A percentile compares a stretch with the other conserved stretches of the same genome.
These are phyloP conservation scores for Flaveria brownii DNA, from an alignment of 129 eudicot species.

Conservation along the genomic window DNA sequence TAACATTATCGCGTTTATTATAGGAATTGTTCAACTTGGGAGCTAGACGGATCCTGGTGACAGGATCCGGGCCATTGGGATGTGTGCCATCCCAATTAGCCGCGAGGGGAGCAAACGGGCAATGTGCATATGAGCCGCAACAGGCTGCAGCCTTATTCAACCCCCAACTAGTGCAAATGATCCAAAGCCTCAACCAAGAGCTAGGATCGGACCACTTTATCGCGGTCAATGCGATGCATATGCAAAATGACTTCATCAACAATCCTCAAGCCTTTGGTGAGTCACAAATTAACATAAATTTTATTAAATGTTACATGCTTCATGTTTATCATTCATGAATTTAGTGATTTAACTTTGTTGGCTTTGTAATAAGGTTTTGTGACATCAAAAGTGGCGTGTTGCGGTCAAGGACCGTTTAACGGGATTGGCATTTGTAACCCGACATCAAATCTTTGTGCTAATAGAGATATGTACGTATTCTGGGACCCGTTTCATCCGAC, in stretches of 20 bases:
- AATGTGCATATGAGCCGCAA: constrained; percentile 69
- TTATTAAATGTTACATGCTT: background rate
- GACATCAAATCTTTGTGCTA: constrained; percentile 48
- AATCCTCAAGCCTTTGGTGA: constrained; percentile 70
- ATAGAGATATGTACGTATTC: constrained; percentile 49
- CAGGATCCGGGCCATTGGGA: constrained; percentile 79
- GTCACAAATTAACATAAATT: constrained; percentile 1
- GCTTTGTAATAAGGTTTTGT: constrained; percentile 46
- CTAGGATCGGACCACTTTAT: constrained; percentile 56
- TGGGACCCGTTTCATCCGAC: constrained; percentile 90
- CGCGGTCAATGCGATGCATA: constrained; percentile 53
- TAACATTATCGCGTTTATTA: background rate
- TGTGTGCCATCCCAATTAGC: constrained; percentile 77
- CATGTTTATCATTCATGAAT: background rate
- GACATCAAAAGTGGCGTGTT: constrained; percentile 75
- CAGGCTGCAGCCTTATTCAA: constrained; percentile 60
- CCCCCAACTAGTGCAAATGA: constrained; percentile 64
- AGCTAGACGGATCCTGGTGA: constrained; percentile 65
- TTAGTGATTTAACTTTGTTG: background rate
- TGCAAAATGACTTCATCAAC: constrained; percentile 59
- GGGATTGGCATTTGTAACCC: constrained; percentile 67
- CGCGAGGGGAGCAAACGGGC: constrained; percentile 48
- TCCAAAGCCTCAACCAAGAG: constrained; percentile 55
- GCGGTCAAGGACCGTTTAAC: constrained; percentile 81
- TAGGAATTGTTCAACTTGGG: constrained; percentile 63